These are phyloP conservation scores for Neurospora pannonica DNA, from an alignment of 495 filamentous ascomycete genomes.

Conservation along the genomic window DNA sequence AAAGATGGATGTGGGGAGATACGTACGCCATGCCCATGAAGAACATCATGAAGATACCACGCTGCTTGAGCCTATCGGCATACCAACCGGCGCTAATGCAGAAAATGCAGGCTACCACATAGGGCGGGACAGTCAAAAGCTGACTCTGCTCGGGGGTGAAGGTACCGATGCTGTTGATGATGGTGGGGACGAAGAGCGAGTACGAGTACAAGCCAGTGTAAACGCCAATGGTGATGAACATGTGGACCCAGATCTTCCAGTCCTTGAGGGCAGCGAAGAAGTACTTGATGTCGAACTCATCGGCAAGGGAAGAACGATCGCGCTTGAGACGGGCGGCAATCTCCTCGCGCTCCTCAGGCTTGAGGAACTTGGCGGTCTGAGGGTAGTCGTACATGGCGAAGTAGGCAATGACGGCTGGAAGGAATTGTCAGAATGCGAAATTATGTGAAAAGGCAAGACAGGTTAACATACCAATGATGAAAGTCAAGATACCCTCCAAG, in stretches of 20 bases:
- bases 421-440: background rate
- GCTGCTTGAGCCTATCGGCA: slow-evolving; percentile 42
- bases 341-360: slow-evolving; percentile 52
- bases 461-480: slow-evolving; percentile 44
- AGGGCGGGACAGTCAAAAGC: slow-evolving; percentile 52
- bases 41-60: slow-evolving; percentile 50
- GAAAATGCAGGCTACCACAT: slow-evolving; percentile 40
- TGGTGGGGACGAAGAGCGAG: slow-evolving; percentile 58
- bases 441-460: background rate
- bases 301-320: slow-evolving; percentile 68
- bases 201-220: slow-evolving; percentile 56
- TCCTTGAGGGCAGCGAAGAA: slow-evolving; percentile 64
- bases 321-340: slow-evolving; percentile 55
- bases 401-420: slow-evolving; percentile 49
- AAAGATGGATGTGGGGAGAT: background rate
- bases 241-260: slow-evolving; percentile 65
- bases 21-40: slow-evolving; percentile 32
- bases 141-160: slow-evolving; percentile 46
- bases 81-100: slow-evolving; percentile 43
- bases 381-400: slow-evolving; percentile 75
- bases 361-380: slow-evolving; percentile 63
- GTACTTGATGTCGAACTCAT: slow-evolving; percentile 63
- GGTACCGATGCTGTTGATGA: slow-evolving; percentile 48
- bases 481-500: slow-evolving; percentile 58
- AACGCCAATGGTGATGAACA: slow-evolving; percentile 40